Conservation (phyloP, 1,284 basidiomycete species). For the Cutaneotrichosporon dermatis region DNA sequence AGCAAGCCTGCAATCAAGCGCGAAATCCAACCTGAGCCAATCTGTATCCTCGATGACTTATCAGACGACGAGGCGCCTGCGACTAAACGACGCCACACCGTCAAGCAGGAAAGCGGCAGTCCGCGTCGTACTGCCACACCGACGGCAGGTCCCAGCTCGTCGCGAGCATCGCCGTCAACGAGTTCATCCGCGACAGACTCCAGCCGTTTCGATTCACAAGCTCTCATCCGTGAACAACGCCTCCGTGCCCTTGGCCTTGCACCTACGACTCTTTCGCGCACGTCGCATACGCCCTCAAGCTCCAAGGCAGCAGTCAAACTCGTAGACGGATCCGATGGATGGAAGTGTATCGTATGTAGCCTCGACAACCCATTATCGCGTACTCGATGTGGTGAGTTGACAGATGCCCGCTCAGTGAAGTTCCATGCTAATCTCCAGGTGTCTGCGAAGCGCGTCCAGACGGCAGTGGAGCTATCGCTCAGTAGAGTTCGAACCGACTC, state of each 20-base stretch:
- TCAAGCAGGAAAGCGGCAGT: not conserved
- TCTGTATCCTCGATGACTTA: not conserved
- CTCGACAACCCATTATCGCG: conserved; percentile 32
- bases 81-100: not conserved
- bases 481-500: not conserved
- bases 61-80: not conserved
- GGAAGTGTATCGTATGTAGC: conserved; percentile 33
- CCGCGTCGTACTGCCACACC: too few species aligned
- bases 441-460: conserved; percentile 8
- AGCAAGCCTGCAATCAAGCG: not conserved
- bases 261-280: conserved; percentile 5
- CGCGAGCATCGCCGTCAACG: too few species aligned
- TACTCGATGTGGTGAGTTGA: conserved; percentile 36
- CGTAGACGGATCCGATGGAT: conserved; percentile 3
- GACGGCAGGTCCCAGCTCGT: not conserved
- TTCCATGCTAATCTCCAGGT: not conserved
- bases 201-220: too few species aligned
- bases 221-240: conserved; percentile 20
- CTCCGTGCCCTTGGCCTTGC: conserved; percentile 24
- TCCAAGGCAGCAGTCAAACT: conserved; percentile 4
- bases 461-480: not conserved
- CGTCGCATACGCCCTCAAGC: not conserved
- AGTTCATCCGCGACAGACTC: not conserved
- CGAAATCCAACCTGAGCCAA: not conserved
- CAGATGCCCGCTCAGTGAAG: not conserved